Evolutionary conservation across 768 basidiomycete species (phyloP).

Genomic region (Brasilioporus rufonigricans): DNA sequence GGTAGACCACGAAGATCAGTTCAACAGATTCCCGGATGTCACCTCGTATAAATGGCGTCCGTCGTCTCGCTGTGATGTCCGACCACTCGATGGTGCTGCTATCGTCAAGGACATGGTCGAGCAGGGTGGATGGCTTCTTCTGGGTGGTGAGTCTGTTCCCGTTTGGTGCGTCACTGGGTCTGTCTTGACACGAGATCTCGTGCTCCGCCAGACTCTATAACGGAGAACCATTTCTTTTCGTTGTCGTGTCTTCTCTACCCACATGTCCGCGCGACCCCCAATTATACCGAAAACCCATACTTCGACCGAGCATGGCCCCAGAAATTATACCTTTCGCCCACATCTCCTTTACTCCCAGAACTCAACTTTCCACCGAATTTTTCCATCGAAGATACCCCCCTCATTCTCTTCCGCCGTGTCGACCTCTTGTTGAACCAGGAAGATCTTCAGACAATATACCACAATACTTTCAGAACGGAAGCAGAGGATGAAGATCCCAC

Average conservation of each 20-base stretch:
- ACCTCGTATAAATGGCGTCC: slow-evolving; percentile 56
- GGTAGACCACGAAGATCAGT: slow-evolving; percentile 45
- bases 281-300: slow-evolving; percentile 50
- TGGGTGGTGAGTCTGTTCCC: slow-evolving; percentile 50
- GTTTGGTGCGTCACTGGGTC: neutral
- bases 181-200: slow-evolving; percentile 4
- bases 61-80: slow-evolving; percentile 41
- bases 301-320: slow-evolving; percentile 69
- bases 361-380: slow-evolving; percentile 51
- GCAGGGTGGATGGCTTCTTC: slow-evolving; percentile 66
- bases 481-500: slow-evolving; percentile 12
- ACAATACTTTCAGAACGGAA: slow-evolving; percentile 19
- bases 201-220: slow-evolving; percentile 52
- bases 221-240: slow-evolving; percentile 74
- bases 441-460: slow-evolving; percentile 48
- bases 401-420: slow-evolving; percentile 63
- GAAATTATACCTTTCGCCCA: slow-evolving; percentile 56
- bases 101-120: slow-evolving; percentile 60
- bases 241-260: slow-evolving; percentile 65
- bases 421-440: slow-evolving; percentile 53
- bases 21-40: slow-evolving; percentile 52
- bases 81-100: slow-evolving; percentile 38
- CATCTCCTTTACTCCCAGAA: slow-evolving; percentile 36
- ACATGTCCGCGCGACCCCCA: slow-evolving; percentile 63
- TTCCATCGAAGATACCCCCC: slow-evolving; percentile 54